Evolutionary conservation across 371 early-diverging fungal genomes (phyloP).

Genomic region (Syncephalastrum sp.): DNA sequence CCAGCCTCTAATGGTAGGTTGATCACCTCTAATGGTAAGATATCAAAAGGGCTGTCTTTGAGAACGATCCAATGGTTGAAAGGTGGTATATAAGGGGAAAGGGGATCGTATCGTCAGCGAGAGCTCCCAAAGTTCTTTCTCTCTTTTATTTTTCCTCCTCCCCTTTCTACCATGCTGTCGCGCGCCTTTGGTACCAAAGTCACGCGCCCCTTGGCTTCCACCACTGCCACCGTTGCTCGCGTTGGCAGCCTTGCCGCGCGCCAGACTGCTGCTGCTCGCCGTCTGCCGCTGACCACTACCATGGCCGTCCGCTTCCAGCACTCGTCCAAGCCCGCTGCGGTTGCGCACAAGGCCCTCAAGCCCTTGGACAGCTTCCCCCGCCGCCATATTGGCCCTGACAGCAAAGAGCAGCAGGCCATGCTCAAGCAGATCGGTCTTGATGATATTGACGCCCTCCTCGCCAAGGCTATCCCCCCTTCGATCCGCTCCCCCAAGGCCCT

Average conservation of each 20-base stretch:
- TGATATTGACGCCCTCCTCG: conserved; percentile 77
- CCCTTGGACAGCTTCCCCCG: conserved; percentile 75
- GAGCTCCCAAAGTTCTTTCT: background rate
- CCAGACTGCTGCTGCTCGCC: conserved; percentile 5
- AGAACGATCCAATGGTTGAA: conserved; percentile 12
- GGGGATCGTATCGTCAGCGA: background rate
- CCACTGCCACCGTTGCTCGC: conserved; percentile 7
- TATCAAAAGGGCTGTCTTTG: conserved; percentile 6
- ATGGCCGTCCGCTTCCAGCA: conserved; percentile 29
- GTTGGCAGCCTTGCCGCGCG: conserved; percentile 2
- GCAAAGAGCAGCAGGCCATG: conserved; percentile 76
- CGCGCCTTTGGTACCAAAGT: conserved; percentile 10
- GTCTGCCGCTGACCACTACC: conserved; percentile 2
- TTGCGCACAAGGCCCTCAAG: conserved; percentile 42
- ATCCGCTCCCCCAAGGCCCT: conserved; percentile 75
- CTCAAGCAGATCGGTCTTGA: conserved; percentile 74
- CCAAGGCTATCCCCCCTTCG: conserved; percentile 80
- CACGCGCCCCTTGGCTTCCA: conserved; percentile 2
- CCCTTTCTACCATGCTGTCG: conserved; percentile 12
- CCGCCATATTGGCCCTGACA: conserved; percentile 89
- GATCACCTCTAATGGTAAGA: conserved; percentile 23
- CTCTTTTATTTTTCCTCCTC: conserved; percentile 10
- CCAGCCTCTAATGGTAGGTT: conserved; percentile 21
- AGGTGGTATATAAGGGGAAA: conserved; percentile 2
- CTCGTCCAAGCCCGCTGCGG: conserved; percentile 31